phyloP scores from a whole-genome alignment of 208 protist genomes.

The Leishmania lainsoni region DNA sequence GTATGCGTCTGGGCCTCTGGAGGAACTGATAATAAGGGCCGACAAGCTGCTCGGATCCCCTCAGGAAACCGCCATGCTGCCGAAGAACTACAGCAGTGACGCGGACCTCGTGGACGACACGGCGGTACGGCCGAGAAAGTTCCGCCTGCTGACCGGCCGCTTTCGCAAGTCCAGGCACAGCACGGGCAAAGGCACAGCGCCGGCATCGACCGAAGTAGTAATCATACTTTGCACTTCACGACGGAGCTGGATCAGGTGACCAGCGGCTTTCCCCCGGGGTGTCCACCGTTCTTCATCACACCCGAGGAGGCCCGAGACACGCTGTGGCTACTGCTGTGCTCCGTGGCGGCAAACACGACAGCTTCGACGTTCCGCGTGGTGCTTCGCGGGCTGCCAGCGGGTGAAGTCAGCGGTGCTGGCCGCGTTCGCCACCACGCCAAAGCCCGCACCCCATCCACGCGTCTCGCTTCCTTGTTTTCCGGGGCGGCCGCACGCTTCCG shows the following conservation, averaged over 20 bases:
- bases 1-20: conserved; percentile 36
- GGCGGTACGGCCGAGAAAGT: neutral
- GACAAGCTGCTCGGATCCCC: conserved; percentile 40
- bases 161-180: neutral
- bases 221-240: conserved; percentile 30
- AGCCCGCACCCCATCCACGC: conserved; percentile 6
- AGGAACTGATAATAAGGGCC: conserved; percentile 43
- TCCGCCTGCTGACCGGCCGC: neutral
- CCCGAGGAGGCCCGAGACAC: conserved; percentile 62
- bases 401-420: neutral
- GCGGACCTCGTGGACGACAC: neutral
- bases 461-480: conserved; percentile 18
- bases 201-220: conserved; percentile 13
- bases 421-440: neutral
- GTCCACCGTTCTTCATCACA: conserved; percentile 46
- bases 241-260: conserved; percentile 37
- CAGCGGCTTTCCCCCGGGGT: conserved; percentile 34
- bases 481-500: conserved; percentile 5
- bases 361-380: conserved; percentile 25
- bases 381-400: conserved; percentile 29
- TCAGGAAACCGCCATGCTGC: neutral
- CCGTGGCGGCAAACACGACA: conserved; percentile 41
- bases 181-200: neutral
- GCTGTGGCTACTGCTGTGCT: conserved; percentile 64
- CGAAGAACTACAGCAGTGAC: neutral